Percentiles rank a stretch among this genome's conserved stretches.
phyloP scores from a whole-genome alignment of 176 grass and related monocot species.

The Melocanna baccifera region DNA sequence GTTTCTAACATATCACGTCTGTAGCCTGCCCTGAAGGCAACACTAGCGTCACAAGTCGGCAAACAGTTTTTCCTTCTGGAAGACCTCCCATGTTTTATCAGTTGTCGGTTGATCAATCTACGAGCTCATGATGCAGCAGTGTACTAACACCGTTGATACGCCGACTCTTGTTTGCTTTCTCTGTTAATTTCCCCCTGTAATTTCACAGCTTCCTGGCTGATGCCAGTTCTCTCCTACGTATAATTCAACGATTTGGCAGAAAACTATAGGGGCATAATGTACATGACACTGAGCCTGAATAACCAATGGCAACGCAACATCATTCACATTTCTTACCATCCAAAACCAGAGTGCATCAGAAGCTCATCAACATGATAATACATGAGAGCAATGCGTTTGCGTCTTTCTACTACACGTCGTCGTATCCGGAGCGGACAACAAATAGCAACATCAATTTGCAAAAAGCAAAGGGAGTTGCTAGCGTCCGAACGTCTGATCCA shows the following conservation, averaged over 20 bases:
- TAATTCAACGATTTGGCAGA: too few species aligned
- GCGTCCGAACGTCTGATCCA: too few species aligned
- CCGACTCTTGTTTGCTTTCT: background rate
- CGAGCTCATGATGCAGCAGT: background rate
- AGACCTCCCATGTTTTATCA: background rate
- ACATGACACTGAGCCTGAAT: background rate
- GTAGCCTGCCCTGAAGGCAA: background rate
- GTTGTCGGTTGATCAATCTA: background rate
- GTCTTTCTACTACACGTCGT: constrained; percentile 19
- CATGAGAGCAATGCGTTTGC: background rate
- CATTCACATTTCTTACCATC: background rate
- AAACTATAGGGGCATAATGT: background rate
- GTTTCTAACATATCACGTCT: background rate
- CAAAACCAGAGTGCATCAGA: background rate
- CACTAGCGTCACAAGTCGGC: background rate
- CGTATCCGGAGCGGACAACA: background rate
- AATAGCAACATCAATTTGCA: constrained; percentile 6
- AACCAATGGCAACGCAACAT: background rate
- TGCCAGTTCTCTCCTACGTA: background rate
- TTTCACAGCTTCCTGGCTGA: background rate
- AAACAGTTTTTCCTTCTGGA: background rate
- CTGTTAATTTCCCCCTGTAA: background rate
- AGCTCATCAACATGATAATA: constrained; percentile 18
- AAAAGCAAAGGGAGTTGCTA: too few species aligned
- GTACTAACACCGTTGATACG: background rate